These are phyloP conservation scores for Ceraceosorus bombacis DNA, from an alignment of 1,284 basidiomycete species.

Conservation along the genomic window DNA sequence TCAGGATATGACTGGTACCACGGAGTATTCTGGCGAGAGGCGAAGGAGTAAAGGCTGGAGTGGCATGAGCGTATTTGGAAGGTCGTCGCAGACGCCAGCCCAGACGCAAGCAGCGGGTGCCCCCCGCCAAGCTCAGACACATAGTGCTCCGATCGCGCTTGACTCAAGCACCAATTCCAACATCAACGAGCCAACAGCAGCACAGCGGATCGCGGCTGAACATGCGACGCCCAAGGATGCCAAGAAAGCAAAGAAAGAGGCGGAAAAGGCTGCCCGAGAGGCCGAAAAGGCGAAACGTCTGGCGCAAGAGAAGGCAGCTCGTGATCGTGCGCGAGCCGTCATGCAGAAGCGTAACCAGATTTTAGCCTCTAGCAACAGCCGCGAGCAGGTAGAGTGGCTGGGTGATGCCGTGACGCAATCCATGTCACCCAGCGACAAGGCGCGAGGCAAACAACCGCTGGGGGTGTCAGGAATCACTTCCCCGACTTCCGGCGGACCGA, in stretches of 20 bases:
- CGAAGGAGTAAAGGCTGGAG: conserved; percentile 32
- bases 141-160: conserved; percentile 1
- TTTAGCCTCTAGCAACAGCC: conserved; percentile 28
- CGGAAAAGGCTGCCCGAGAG: conserved; percentile 71
- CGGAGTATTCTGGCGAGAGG: conserved; percentile 23
- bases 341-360: conserved; percentile 69
- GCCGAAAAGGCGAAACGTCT: conserved; percentile 75
- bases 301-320: conserved; percentile 60
- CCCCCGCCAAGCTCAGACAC: conserved; percentile 4
- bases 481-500: not conserved
- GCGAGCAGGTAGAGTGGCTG: conserved; percentile 42
- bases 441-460: conserved; percentile 35
- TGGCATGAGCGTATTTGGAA: conserved; percentile 19
- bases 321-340: conserved; percentile 85
- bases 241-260: conserved; percentile 84
- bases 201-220: conserved; percentile 28
- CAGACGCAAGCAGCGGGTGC: not conserved
- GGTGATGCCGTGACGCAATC: conserved; percentile 3
- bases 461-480: not conserved
- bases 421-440: conserved; percentile 27
- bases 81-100: conserved; percentile 1
- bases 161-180: not conserved
- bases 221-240: conserved; percentile 56
- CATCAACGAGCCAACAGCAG: conserved; percentile 24
- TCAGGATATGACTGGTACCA: conserved; percentile 27